A percentile compares a stretch with the other conserved stretches of the same genome.
Conservation (phyloP, 352 stramenopile genomes). For the Globisporangium uncinulatum region DNA sequence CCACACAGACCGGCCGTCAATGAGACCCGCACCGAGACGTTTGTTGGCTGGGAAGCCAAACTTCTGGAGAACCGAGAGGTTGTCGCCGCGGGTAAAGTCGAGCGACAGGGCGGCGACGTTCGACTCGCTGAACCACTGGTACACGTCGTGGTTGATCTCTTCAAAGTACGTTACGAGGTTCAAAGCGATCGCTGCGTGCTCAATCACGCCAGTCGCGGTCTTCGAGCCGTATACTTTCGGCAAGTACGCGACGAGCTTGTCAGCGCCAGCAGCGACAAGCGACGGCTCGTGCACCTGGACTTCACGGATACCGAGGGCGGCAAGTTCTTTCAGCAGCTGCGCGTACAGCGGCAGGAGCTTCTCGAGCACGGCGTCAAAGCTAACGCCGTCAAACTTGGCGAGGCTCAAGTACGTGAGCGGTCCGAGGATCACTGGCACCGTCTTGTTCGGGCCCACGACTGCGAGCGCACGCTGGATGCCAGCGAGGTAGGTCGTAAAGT, state of each 20-base stretch:
- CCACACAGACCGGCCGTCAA: constrained; percentile 90
- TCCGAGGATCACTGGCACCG: constrained; percentile 75
- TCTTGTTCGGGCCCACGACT: constrained; percentile 77
- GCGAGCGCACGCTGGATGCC: constrained; percentile 73
- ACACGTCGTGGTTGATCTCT: constrained; percentile 82
- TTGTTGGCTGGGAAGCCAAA: constrained; percentile 83
- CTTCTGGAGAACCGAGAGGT: constrained; percentile 76
- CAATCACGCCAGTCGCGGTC: constrained; percentile 41
- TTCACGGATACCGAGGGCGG: constrained; percentile 67
- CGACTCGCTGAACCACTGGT: constrained; percentile 84
- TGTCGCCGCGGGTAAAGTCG: constrained; percentile 90
- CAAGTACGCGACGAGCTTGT: constrained; percentile 49
- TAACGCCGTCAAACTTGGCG: constrained; percentile 78
- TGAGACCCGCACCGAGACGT: constrained; percentile 83
- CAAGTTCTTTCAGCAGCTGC: constrained; percentile 65
- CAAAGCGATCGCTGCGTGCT: constrained; percentile 53
- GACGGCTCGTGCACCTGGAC: constrained; percentile 91
- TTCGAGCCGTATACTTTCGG: constrained; percentile 65
- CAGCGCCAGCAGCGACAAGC: constrained; percentile 71
- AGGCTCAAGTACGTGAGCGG: constrained; percentile 79
- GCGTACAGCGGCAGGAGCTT: constrained; percentile 81
- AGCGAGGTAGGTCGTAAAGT: constrained; percentile 75
- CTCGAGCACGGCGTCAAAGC: constrained; percentile 57
- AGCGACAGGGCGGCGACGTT: constrained; percentile 81
- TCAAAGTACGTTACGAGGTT: constrained; percentile 89